Evolutionary conservation across 805 yeast species (phyloP), one percentile per base, ranked within the genome.

Genomic region (Priceomyces castillae): DNA sequence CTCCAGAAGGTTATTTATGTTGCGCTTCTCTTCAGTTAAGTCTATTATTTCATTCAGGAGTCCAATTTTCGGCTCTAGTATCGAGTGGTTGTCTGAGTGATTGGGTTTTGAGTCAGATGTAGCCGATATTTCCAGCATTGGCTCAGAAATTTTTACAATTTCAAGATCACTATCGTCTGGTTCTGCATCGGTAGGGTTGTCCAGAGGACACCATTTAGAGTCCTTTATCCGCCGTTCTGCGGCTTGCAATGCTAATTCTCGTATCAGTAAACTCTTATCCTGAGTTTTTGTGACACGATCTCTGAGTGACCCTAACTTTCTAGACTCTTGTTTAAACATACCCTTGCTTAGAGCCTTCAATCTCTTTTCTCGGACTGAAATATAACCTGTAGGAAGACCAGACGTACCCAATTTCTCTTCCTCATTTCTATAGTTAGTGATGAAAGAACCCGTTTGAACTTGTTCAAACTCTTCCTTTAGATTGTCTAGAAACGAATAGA

Each of bases 401-500:
- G 50, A 50, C 2, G 48, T 51, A 25, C 86, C 85, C 4, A 81
- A 55, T 17, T 54, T 65, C 17, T 67, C 61, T 38, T 76, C 80
- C 19, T 71, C 71, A 41, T 82, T 74, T 7, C 76, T 62, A 50
- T 76, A 80, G 7, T 76, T 77, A 12, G 77, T 52, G 30, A 67
- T 68, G 9, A 20, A 34, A 0, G 76, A 74, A 22, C 67, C 64
- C 31, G 64, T 46, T 49, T 73, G 74, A 34, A 75, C 56, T 7
- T 68, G 64, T 41, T 70, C 71, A 53, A 65, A 80, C 53, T 84
- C 65, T 4, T 66, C 67, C 44, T 76, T 77, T 33, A 86, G 67
- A 46, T 77, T 80, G 42, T 86, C 92, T 49, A 89, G 61, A 40
- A 74, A 73, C 40, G 67, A 66, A 58, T 87, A 87, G 57, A 92